phyloP scores from a whole-genome alignment of 208 protist genomes.

The Trypanosoma lewisi region DNA sequence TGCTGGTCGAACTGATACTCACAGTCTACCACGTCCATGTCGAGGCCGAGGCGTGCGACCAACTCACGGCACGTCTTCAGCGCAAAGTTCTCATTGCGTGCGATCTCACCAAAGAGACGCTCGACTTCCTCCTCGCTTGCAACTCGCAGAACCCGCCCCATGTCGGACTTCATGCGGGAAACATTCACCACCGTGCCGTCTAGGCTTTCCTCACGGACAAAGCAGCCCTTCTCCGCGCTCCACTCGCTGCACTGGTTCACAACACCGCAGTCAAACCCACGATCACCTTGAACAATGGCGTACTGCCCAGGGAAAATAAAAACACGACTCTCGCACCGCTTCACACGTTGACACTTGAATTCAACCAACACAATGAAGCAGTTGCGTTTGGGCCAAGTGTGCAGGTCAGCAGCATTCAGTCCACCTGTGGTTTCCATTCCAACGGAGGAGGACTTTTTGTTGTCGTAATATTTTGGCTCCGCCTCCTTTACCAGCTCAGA shows the following conservation, averaged over 20 bases:
- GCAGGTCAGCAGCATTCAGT: neutral
- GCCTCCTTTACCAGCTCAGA: neutral
- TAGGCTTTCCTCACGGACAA: conserved; percentile 27
- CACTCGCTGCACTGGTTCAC: conserved; percentile 61
- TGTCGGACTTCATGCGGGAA: conserved; percentile 22
- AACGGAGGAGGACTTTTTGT: neutral
- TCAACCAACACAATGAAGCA: conserved; percentile 69
- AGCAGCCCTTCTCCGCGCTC: conserved; percentile 28
- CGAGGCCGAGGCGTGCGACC: conserved; percentile 40
- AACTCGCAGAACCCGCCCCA: conserved; percentile 51
- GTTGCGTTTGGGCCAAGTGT: conserved; percentile 20
- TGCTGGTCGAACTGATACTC: conserved; percentile 90
- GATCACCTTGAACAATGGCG: conserved; percentile 82
- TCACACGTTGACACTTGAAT: conserved; percentile 78
- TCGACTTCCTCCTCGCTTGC: conserved; percentile 67
- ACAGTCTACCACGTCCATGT: conserved; percentile 79
- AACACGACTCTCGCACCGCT: conserved; percentile 35
- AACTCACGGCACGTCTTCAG: conserved; percentile 65
- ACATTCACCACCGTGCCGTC: conserved; percentile 31
- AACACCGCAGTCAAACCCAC: conserved; percentile 74
- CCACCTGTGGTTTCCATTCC: neutral
- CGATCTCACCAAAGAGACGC: conserved; percentile 51
- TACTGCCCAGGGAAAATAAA: conserved; percentile 45
- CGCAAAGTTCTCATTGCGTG: conserved; percentile 64
- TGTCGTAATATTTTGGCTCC: neutral